Evolutionary conservation across 805 yeast genomes (phyloP), one percentile per base, ranked within the genome.

Genomic region (Candida sithepensis): DNA sequence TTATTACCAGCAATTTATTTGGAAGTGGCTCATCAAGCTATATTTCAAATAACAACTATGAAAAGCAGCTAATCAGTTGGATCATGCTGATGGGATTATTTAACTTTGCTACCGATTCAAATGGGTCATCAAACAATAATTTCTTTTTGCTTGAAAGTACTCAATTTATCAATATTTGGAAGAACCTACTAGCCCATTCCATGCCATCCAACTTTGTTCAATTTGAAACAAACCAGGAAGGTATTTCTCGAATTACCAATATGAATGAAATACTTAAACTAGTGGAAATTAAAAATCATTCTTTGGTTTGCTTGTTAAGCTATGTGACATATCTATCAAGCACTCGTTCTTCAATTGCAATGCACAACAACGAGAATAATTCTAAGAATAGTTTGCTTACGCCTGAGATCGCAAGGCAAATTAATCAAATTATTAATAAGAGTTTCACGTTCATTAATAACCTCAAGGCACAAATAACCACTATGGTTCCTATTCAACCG

Each of bases 111-210:
- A 54, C 65, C 3, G 63, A 63, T 37, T 52, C 50, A 7, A 50
- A 52, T 23, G 58, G 66, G 1, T 39, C 46, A 7, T 48, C 61
- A 0, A 85, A 84, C 33, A 73, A 74, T 14, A 66, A 71, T 21
- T 77, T 79, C 47, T 68, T 86, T 33, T 68, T 73, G 43, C 69
- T 79, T 47, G 84, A 83, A 52, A 66, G 75, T 13, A 73, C 81
- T 2, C 88, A 83, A 53, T 69, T 86, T 43, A 63, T 85, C 41
- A 62, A 72, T 9, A 69, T 85, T 47, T 86, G 91, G 91, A 81
- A 81, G 51, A 73, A 77, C 39, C 68, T 83, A 7, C 57, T 82
- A 34, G 74, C 79, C 1, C 78, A 78, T 41, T 69, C 78, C 2
- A 72, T 75, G 45, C 72, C 75, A 13, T 68, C 75, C 14, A 62